Conservation (phyloP, 352 stramenopile genomes). For the Vaucheria bursata region DNA sequence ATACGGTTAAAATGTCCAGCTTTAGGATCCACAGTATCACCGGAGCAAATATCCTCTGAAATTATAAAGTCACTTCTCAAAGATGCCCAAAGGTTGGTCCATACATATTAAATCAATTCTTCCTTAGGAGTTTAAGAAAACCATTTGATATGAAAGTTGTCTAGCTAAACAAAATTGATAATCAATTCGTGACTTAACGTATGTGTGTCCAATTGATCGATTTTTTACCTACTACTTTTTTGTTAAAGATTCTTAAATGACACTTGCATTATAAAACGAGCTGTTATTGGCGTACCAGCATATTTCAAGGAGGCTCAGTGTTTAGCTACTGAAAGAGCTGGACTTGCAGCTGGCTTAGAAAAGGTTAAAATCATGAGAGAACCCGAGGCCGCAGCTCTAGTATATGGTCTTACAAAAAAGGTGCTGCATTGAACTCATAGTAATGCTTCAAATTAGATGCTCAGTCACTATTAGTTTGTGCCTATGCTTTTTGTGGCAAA, state of each 20-base stretch:
- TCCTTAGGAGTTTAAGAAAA: no score
- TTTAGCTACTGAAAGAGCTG: conserved; percentile 55
- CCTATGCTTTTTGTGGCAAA: no score
- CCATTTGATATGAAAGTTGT: no score
- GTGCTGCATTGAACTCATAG: conserved; percentile 55
- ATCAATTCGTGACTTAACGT: no score
- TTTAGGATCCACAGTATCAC: conserved; percentile 45
- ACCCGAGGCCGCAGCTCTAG: conserved; percentile 67
- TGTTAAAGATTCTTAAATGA: no score
- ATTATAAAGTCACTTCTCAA: conserved; percentile 57
- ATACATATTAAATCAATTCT: no score
- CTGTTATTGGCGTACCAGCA: conserved; percentile 63
- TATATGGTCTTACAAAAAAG: conserved; percentile 56
- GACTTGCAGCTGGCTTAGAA: conserved; percentile 55
- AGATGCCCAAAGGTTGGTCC: conserved; percentile 48
- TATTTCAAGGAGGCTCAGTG: conserved; percentile 63
- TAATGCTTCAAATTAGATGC: no score
- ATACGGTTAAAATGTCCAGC: conserved; percentile 40
- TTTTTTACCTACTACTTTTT: no score
- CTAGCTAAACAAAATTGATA: no score
- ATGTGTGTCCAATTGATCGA: no score
- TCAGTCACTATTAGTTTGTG: no score
- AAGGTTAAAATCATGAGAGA: conserved; percentile 61
- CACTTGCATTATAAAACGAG: no score
- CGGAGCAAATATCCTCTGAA: conserved; percentile 57